Conservation (phyloP, 495 filamentous ascomycete genomes). For the Lichenothelia convexa region DNA sequence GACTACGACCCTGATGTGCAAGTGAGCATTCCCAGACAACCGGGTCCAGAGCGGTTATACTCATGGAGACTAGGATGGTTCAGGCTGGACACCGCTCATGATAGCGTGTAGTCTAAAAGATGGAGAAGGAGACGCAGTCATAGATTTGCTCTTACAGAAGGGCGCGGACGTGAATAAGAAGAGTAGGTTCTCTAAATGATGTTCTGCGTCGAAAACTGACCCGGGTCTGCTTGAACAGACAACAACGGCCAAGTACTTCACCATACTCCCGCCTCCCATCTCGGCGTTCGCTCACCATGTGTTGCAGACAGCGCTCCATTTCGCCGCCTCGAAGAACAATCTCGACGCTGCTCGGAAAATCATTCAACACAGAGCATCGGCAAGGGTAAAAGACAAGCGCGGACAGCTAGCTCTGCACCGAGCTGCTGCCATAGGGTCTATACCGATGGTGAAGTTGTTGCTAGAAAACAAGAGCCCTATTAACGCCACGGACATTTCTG, state of each 20-base stretch:
- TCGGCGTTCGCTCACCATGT: too few relatives aligned
- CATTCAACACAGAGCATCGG: slow-evolving; percentile 55
- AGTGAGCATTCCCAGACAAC: slow-evolving; percentile 24
- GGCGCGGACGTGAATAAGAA: slow-evolving; percentile 69
- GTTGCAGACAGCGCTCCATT: slow-evolving; percentile 89
- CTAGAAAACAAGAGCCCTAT: slow-evolving; percentile 65
- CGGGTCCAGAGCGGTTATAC: not conserved
- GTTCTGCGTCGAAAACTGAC: not conserved
- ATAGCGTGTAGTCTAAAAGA: slow-evolving; percentile 68
- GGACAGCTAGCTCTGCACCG: slow-evolving; percentile 78
- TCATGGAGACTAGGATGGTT: slow-evolving; percentile 45
- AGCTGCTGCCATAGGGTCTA: slow-evolving; percentile 74
- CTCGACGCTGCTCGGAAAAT: slow-evolving; percentile 64
- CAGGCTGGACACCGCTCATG: slow-evolving; percentile 91
- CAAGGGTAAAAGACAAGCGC: slow-evolving; percentile 67
- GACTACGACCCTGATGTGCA: slow-evolving; percentile 78
- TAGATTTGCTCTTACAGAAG: slow-evolving; percentile 61
- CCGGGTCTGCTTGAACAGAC: slow-evolving; percentile 6
- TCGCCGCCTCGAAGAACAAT: slow-evolving; percentile 75
- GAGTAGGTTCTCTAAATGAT: slow-evolving; percentile 27
- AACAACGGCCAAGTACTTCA: slow-evolving; percentile 32
- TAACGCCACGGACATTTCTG: slow-evolving; percentile 69
- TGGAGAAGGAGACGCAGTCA: slow-evolving; percentile 42
- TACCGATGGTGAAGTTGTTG: slow-evolving; percentile 67
- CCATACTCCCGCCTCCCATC: too few relatives aligned